phyloP scores from a whole-genome alignment of 2,329 filamentous ascomycete species.

The Arthrobotrys megalospora region DNA sequence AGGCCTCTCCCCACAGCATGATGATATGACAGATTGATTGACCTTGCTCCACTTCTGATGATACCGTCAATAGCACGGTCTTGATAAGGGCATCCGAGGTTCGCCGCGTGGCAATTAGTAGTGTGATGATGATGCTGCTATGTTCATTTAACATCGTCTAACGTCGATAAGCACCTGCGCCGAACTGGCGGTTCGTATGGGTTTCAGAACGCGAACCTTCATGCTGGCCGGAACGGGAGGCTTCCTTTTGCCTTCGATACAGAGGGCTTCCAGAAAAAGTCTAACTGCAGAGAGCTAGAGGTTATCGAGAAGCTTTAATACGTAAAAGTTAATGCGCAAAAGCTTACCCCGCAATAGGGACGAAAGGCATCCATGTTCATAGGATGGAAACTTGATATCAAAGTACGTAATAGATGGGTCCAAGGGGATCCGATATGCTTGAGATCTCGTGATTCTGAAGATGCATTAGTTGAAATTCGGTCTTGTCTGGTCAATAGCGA shows the following conservation, averaged over 20 bases:
- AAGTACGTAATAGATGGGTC: constrained; percentile 27
- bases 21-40: constrained; percentile 53
- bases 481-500: not conserved
- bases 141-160: constrained; percentile 14
- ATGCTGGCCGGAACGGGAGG: constrained; percentile 32
- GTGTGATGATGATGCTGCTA: constrained; percentile 31
- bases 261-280: constrained; percentile 29
- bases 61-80: constrained; percentile 17
- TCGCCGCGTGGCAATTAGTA: constrained; percentile 10
- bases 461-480: not conserved
- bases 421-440: not conserved
- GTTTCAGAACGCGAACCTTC: constrained; percentile 37
- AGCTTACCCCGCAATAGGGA: constrained; percentile 53
- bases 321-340: constrained; percentile 27
- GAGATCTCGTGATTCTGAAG: constrained; percentile 16
- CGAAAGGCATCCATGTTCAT: constrained; percentile 11
- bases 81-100: constrained; percentile 47
- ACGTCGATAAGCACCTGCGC: constrained; percentile 22
- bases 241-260: constrained; percentile 14
- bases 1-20: constrained; percentile 13
- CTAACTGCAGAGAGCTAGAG: constrained; percentile 16
- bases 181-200: constrained; percentile 36
- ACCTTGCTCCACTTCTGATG: constrained; percentile 37
- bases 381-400: constrained; percentile 15
- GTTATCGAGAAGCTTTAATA: constrained; percentile 30